Conservation (phyloP, 2,329 filamentous ascomycete genomes). For the Thielaviopsis ethacetica region DNA sequence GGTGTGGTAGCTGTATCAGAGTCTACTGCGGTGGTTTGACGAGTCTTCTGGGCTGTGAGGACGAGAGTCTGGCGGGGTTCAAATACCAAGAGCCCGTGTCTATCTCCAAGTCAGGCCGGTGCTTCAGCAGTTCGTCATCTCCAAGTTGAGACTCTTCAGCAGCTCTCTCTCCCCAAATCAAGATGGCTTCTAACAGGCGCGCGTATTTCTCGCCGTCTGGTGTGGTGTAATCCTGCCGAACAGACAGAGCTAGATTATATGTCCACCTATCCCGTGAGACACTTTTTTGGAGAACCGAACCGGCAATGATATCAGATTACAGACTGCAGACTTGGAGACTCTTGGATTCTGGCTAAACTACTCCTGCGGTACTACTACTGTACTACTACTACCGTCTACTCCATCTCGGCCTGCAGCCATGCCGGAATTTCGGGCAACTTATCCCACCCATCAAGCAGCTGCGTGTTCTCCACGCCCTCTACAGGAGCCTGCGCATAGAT, state of each 20-base stretch:
- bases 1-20: neutral
- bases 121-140: no score
- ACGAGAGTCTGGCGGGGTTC: neutral
- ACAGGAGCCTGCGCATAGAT: slow-evolving; percentile 53
- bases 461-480: slow-evolving; percentile 26
- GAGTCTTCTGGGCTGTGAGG: no score
- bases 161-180: neutral
- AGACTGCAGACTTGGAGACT: neutral
- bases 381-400: neutral
- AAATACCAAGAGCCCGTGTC: neutral
- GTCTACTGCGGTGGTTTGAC: no score
- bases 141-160: neutral
- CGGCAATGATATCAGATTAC: neutral
- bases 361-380: no score
- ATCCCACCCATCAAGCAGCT: slow-evolving; percentile 41
- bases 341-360: slow-evolving; percentile 10
- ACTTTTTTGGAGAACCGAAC: neutral
- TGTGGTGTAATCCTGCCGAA: no score
- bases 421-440: slow-evolving; percentile 38
- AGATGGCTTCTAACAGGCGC: neutral
- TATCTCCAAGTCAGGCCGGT: neutral
- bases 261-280: neutral
- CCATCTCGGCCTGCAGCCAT: slow-evolving; percentile 42
- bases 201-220: neutral
- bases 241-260: no score